Percentiles rank a stretch among this genome's conserved stretches.
Evolutionary conservation across 352 stramenopile genomes (phyloP).

Genomic region (Detonula confervacea): DNA sequence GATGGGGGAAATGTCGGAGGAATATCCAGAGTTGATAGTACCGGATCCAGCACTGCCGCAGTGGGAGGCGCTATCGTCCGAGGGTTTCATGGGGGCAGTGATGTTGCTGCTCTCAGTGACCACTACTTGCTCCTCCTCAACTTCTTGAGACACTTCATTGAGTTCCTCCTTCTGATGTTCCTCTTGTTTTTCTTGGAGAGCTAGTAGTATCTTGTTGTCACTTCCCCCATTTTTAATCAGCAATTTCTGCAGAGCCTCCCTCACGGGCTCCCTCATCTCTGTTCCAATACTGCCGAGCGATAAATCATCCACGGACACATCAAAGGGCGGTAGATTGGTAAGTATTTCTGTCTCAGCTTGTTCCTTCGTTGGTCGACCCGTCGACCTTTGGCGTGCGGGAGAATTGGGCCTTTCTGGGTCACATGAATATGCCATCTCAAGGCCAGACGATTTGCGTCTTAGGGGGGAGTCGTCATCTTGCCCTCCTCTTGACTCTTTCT

Average conservation of each 20-base stretch:
- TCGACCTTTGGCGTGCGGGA: too few species aligned
- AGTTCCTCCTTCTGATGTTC: too few species aligned
- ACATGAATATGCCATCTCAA: too few species aligned
- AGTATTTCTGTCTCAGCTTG: slow-evolving; percentile 17
- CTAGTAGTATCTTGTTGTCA: too few species aligned
- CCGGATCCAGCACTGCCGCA: slow-evolving; percentile 39
- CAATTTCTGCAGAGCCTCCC: neutral
- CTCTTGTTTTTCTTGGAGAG: too few species aligned
- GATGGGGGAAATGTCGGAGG: slow-evolving; percentile 44
- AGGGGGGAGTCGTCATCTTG: neutral
- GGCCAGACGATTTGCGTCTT: neutral
- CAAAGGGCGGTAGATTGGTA: neutral
- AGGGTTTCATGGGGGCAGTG: neutral
- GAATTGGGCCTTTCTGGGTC: too few species aligned
- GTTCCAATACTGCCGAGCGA: neutral
- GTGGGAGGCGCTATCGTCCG: slow-evolving; percentile 35
- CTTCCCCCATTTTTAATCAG: too few species aligned
- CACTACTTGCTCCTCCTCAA: too few species aligned
- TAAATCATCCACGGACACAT: neutral
- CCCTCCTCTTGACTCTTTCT: neutral
- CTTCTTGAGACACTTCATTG: too few species aligned
- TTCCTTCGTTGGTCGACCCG: neutral
- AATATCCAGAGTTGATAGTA: slow-evolving; percentile 21
- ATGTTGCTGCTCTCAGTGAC: neutral
- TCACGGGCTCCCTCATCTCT: slow-evolving; percentile 6